Evolutionary conservation across 2,329 filamentous ascomycete species (phyloP), one percentile per base, ranked within the genome.

Genomic region (Botryotinia calthae): DNA sequence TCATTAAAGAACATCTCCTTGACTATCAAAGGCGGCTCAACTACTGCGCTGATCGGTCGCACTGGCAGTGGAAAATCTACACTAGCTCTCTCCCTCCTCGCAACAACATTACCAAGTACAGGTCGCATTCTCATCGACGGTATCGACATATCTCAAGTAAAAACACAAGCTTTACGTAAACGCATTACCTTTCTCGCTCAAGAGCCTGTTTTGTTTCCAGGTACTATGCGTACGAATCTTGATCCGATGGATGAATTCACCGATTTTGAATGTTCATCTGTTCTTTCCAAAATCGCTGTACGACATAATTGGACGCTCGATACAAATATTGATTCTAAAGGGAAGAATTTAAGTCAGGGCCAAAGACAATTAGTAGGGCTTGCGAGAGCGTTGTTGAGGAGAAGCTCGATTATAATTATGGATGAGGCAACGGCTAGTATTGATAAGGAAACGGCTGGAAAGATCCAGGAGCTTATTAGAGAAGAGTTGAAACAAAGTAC

Each of bases 1-100:
- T 92, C 93, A 0, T 82, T 97, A 1, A 83, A 85, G 12, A 84
- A 90, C 62, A 85, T 97, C 42, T 89, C 88, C 0, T 90, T 97
- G 74, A 88, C 85, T 2, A 93, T 97, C 70, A 92, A 92, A 73
- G 91, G 91, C 0, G 93, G 93, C 1, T 91, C 92, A 71, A 91
- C 91, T 68, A 93, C 93, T 0, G 93, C 93, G 0, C 86, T 97
- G 31, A 91, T 95, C 18, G 94, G 94, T 2, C 89, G 93, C 16
- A 97, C 93, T 0, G 90, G 92, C 0, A 94, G 91, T 7, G 94
- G 94, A 5, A 97, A 97, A 82, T 94, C 91, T 68, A 97, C 93
- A 0, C 86, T 95, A 1, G 89, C 89, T 0, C 81, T 91, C 1
- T 84, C 87, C 0, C 82, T 91, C 1, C 85, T 91, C 0, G 88